A percentile compares a stretch with the other conserved stretches of the same genome.
phyloP scores from a whole-genome alignment of 2,329 filamentous ascomycete genomes.

The Fusarium dlaminii region DNA sequence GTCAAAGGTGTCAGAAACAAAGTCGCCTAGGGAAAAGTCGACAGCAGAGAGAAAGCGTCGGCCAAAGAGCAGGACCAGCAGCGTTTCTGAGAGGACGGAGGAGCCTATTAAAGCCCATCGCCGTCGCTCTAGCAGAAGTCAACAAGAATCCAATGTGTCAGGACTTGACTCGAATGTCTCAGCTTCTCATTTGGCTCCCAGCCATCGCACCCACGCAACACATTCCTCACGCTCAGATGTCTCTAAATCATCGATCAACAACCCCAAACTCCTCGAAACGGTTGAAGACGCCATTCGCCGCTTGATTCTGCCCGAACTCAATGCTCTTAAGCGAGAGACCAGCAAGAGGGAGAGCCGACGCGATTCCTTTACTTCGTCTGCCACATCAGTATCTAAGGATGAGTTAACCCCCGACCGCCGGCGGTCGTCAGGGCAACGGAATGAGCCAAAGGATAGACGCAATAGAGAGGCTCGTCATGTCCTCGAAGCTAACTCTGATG shows the following conservation, averaged over 20 bases:
- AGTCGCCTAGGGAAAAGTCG: slow-evolving; percentile 57
- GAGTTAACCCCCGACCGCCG: slow-evolving; percentile 68
- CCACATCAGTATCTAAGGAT: slow-evolving; percentile 63
- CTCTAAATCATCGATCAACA: slow-evolving; percentile 83
- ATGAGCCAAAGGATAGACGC: slow-evolving; percentile 56
- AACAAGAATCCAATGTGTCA: slow-evolving; percentile 63
- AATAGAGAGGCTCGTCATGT: slow-evolving; percentile 66
- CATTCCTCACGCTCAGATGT: slow-evolving; percentile 61
- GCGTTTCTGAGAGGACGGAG: slow-evolving; percentile 57
- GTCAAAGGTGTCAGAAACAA: slow-evolving; percentile 50
- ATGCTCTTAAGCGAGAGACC: slow-evolving; percentile 89
- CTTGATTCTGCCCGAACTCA: slow-evolving; percentile 89
- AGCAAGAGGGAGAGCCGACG: slow-evolving; percentile 77
- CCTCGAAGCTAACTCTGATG: slow-evolving; percentile 59
- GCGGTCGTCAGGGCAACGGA: slow-evolving; percentile 67
- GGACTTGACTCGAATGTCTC: slow-evolving; percentile 64
- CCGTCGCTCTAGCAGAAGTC: slow-evolving; percentile 61
- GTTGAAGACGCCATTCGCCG: slow-evolving; percentile 93
- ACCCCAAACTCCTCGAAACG: slow-evolving; percentile 88
- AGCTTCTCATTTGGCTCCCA: slow-evolving; percentile 63
- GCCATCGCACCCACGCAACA: slow-evolving; percentile 65
- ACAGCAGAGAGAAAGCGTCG: slow-evolving; percentile 55
- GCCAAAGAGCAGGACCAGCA: slow-evolving; percentile 61
- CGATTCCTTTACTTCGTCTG: slow-evolving; percentile 69
- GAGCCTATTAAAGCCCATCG: slow-evolving; percentile 59